Conservation (phyloP, 2,329 filamentous ascomycete genomes). For the Penicillium sp. region DNA sequence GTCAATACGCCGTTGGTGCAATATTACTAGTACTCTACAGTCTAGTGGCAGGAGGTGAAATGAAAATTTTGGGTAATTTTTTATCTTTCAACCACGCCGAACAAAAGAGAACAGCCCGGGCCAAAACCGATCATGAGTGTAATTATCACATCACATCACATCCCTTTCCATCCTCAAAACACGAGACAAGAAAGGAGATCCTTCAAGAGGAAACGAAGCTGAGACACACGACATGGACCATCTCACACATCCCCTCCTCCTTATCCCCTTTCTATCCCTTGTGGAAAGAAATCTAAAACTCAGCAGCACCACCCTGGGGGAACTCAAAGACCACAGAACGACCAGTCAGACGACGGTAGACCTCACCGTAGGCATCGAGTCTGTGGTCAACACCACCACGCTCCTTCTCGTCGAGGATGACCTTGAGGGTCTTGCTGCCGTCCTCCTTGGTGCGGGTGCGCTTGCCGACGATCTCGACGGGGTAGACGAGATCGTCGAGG, state of each 20-base stretch:
- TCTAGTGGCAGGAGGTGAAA: slow-evolving; percentile 5
- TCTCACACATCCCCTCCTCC: background rate
- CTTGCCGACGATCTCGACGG: slow-evolving; percentile 99
- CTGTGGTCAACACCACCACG: slow-evolving; percentile 98
- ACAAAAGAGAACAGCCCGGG: slow-evolving; percentile 28
- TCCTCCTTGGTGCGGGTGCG: slow-evolving; percentile 98
- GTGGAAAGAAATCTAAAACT: slow-evolving; percentile 69
- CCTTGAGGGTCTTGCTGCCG: slow-evolving; percentile 97
- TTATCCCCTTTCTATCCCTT: background rate
- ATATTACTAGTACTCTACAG: slow-evolving; percentile 2
- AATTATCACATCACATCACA: slow-evolving; percentile 32
- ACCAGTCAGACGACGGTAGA: slow-evolving; percentile 97
- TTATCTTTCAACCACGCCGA: slow-evolving; percentile 28
- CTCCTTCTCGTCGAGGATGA: slow-evolving; percentile 99
- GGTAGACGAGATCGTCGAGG: slow-evolving; percentile 97
- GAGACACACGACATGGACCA: background rate
- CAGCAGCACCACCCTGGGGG: slow-evolving; percentile 77
- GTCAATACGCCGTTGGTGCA: background rate
- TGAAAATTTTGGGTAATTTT: slow-evolving; percentile 21
- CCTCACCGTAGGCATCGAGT: slow-evolving; percentile 99
- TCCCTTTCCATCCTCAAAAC: slow-evolving; percentile 10
- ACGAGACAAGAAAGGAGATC: background rate
- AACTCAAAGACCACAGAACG: slow-evolving; percentile 98
- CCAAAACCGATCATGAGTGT: slow-evolving; percentile 30
- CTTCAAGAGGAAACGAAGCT: background rate